A percentile compares a stretch with the other conserved stretches of the same genome.
These are phyloP conservation scores for Solanum chiquidenum DNA, from an alignment of 257 asterid genomes.

Conservation along the genomic window DNA sequence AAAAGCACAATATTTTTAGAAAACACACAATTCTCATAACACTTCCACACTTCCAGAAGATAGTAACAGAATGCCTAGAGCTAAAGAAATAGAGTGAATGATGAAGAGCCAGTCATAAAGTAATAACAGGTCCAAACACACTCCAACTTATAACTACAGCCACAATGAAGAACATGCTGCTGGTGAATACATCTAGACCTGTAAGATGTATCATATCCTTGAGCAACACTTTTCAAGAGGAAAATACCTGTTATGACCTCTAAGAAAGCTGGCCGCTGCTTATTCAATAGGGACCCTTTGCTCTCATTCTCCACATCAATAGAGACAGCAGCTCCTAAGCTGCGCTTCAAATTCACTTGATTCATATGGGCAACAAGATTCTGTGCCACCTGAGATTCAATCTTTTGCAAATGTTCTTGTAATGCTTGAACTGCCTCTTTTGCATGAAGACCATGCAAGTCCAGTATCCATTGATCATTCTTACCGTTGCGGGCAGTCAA, in stretches of 20 bases:
- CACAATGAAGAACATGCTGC: not conserved
- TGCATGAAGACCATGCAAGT: conserved; percentile 94
- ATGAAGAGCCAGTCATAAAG: not conserved
- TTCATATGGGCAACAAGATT: conserved; percentile 7
- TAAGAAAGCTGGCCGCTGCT: conserved; percentile 36
- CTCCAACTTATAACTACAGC: not conserved
- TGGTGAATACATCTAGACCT: not conserved
- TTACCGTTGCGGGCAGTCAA: conserved; percentile 41
- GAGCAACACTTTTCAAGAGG: not conserved
- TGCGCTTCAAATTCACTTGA: conserved; percentile 16
- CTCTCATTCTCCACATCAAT: conserved; percentile 14
- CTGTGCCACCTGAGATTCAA: conserved; percentile 37
- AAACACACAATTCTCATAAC: not conserved
- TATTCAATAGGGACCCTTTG: conserved; percentile 18
- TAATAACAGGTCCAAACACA: not conserved
- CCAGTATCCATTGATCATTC: conserved; percentile 74
- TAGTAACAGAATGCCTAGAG: not conserved
- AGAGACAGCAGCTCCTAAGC: conserved; percentile 13
- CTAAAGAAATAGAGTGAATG: not conserved
- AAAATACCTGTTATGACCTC: conserved; percentile 86
- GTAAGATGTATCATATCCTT: not conserved
- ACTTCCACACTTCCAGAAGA: not conserved
- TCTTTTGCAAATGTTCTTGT: conserved; percentile 46
- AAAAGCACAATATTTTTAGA: not conserved
- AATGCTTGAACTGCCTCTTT: conserved; percentile 81